Conservation (phyloP, 2,329 filamentous ascomycete species). For the Pseudogymnoascus sp. region DNA sequence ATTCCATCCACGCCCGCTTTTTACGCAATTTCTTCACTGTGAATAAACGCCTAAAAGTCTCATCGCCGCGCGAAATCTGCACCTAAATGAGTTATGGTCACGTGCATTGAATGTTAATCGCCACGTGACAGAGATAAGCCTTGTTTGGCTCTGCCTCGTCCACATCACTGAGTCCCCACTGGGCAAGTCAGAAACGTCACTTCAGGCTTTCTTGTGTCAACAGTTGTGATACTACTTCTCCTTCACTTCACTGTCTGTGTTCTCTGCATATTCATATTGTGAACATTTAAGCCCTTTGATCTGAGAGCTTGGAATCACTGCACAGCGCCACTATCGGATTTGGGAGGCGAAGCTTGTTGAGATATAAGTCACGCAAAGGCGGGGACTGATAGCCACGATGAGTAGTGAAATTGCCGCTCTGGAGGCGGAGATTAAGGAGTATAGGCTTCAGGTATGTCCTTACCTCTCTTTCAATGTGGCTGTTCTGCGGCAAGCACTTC, state of each 20-base stretch:
- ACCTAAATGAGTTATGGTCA: too few species aligned
- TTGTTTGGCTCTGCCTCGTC: slow-evolving; percentile 7
- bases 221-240: not conserved
- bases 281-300: not conserved
- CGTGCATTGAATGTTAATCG: not conserved
- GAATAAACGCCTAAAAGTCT: too few species aligned
- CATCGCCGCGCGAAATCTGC: too few species aligned
- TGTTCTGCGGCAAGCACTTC: not conserved
- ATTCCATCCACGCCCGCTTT: too few species aligned
- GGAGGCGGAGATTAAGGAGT: slow-evolving; percentile 49
- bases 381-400: slow-evolving; percentile 17
- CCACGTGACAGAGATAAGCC: not conserved
- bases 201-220: not conserved
- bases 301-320: not conserved
- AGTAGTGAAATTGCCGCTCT: slow-evolving; percentile 29
- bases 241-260: not conserved
- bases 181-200: not conserved
- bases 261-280: not conserved
- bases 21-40: too few species aligned
- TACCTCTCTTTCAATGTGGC: not conserved
- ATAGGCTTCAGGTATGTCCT: slow-evolving; percentile 47
- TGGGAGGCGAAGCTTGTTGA: not conserved
- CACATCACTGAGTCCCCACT: not conserved
- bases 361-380: not conserved
- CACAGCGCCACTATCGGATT: not conserved